Evolutionary conservation across 2,329 filamentous ascomycete genomes (phyloP).

Genomic region (Mariannaea elegans): DNA sequence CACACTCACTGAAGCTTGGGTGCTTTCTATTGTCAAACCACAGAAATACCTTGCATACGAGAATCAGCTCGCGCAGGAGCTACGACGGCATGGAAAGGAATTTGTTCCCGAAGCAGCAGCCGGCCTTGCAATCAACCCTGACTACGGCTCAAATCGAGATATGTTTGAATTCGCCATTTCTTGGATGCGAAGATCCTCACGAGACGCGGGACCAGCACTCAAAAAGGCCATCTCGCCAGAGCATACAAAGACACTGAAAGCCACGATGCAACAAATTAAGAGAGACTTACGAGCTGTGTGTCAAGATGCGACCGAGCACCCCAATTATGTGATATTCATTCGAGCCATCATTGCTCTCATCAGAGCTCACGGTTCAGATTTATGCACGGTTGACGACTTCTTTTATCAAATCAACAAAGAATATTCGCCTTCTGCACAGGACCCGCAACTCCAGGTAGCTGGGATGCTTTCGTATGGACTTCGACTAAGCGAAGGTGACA

Average conservation of each 20-base stretch:
- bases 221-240: conserved; percentile 51
- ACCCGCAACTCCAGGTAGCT: conserved; percentile 65
- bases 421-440: conserved; percentile 63
- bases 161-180: conserved; percentile 60
- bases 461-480: conserved; percentile 65
- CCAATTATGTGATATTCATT: conserved; percentile 60
- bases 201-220: conserved; percentile 47
- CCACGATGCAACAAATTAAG: conserved; percentile 64
- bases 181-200: conserved; percentile 60
- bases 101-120: conserved; percentile 54
- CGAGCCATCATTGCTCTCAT: conserved; percentile 62
- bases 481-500: conserved; percentile 61
- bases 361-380: conserved; percentile 61
- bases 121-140: conserved; percentile 48
- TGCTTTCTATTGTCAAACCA: conserved; percentile 62
- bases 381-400: conserved; percentile 63
- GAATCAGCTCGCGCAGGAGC: conserved; percentile 56
- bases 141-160: conserved; percentile 58
- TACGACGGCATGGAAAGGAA: conserved; percentile 52
- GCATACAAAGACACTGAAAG: conserved; percentile 54
- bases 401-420: conserved; percentile 65
- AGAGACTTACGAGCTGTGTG: conserved; percentile 54
- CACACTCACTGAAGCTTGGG: conserved; percentile 62
- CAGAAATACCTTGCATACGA: conserved; percentile 56
- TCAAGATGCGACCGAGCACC: conserved; percentile 52